These are phyloP conservation scores for Colletotrichum camelliae DNA, from an alignment of 2,329 filamentous ascomycete species.

Conservation along the genomic window DNA sequence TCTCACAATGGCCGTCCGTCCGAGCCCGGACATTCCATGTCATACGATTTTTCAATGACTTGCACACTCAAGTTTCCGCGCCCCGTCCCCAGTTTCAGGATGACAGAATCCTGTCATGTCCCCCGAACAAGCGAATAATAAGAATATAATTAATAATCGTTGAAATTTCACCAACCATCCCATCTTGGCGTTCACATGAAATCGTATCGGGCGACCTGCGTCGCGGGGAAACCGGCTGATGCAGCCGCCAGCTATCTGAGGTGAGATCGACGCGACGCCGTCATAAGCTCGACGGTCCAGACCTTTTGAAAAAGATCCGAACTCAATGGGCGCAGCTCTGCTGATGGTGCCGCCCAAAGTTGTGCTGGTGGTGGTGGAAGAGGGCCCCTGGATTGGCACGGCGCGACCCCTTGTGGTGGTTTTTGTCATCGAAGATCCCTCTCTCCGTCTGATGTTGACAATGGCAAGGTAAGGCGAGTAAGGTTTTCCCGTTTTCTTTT, in stretches of 20 bases:
- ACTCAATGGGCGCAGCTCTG: background rate
- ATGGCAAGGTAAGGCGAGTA: background rate
- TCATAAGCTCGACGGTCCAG: constrained; percentile 4
- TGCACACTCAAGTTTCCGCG: background rate
- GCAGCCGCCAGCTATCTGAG: background rate
- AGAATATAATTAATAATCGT: background rate
- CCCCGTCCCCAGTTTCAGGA: background rate
- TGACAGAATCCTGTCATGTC: background rate
- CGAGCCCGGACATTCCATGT: background rate
- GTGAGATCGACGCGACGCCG: background rate
- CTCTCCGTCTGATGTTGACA: background rate
- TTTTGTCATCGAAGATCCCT: background rate
- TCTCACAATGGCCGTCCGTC: background rate
- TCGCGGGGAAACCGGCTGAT: background rate
- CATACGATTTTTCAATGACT: background rate
- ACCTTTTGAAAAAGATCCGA: background rate
- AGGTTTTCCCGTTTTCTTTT: background rate
- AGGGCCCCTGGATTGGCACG: background rate
- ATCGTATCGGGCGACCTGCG: background rate
- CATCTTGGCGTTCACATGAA: background rate
- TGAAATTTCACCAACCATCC: background rate
- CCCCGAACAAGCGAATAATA: background rate
- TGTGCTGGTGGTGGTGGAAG: background rate
- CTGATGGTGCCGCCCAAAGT: background rate
- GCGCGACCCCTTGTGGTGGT: background rate